Conservation (phyloP, 129 eudicot genomes). For the Pulicaria dysenterica region DNA sequence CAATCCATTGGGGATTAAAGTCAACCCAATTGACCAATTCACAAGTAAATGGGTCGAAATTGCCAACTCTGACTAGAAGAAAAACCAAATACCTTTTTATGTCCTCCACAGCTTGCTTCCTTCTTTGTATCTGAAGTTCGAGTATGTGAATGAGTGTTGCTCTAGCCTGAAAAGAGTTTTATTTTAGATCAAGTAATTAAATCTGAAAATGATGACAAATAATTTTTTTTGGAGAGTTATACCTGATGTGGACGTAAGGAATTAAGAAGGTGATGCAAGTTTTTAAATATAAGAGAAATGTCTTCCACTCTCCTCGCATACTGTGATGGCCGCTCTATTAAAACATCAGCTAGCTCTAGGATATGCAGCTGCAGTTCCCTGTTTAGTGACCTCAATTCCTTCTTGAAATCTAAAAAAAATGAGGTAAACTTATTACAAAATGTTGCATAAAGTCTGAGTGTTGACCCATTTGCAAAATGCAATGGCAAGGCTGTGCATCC, state of each 20-base stretch:
- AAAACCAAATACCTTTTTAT: conserved; percentile 62
- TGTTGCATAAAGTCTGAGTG: too few relatives aligned
- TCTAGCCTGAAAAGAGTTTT: conserved; percentile 57
- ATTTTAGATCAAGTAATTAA: neutral
- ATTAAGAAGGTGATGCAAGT: conserved; percentile 88
- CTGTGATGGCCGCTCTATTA: conserved; percentile 83
- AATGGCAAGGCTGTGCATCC: too few relatives aligned
- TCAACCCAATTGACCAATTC: neutral
- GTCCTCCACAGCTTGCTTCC: conserved; percentile 91
- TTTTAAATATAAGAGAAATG: conserved; percentile 82
- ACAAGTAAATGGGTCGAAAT: neutral
- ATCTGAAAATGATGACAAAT: neutral
- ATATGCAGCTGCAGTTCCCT: conserved; percentile 85
- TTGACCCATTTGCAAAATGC: too few relatives aligned
- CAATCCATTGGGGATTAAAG: neutral
- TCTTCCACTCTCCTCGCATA: conserved; percentile 96
- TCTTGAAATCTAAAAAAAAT: conserved; percentile 68
- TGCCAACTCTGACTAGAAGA: neutral
- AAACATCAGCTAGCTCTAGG: conserved; percentile 88
- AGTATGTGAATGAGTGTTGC: conserved; percentile 88
- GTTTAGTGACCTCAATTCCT: conserved; percentile 84
- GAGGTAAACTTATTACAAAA: neutral
- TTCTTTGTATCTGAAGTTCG: conserved; percentile 83
- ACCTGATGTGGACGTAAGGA: conserved; percentile 94
- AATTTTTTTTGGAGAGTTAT: neutral